Conservation (phyloP, 805 yeast genomes). For the Metschnikowia picachoensis region DNA sequence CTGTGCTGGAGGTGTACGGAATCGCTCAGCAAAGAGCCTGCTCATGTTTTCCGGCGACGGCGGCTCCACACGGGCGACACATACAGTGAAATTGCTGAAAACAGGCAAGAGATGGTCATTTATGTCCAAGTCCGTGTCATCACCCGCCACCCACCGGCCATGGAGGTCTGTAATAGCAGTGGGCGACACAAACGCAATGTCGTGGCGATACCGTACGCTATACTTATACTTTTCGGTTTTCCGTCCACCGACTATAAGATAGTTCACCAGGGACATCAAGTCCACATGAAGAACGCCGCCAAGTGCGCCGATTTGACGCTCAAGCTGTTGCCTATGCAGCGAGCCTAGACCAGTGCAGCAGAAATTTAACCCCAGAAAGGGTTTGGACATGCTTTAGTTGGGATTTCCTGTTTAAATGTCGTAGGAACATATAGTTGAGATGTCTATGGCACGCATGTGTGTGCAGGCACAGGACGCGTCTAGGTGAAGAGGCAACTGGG, state of each 20-base stretch:
- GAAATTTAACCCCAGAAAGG: slow-evolving; percentile 47
- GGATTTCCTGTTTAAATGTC: background rate
- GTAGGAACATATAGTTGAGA: too few species aligned
- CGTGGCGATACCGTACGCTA: slow-evolving; percentile 48
- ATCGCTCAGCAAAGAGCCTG: slow-evolving; percentile 19
- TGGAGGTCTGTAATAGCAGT: slow-evolving; percentile 43
- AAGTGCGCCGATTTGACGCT: slow-evolving; percentile 44
- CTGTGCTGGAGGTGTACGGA: slow-evolving; percentile 19
- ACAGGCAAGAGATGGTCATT: slow-evolving; percentile 33
- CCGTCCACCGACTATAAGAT: slow-evolving; percentile 56
- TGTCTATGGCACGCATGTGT: too few species aligned
- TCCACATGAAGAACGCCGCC: slow-evolving; percentile 60
- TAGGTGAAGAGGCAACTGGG: too few species aligned
- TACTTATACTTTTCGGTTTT: slow-evolving; percentile 54
- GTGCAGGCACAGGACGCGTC: too few species aligned
- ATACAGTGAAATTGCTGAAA: slow-evolving; percentile 43
- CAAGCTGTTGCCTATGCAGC: slow-evolving; percentile 39
- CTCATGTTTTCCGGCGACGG: slow-evolving; percentile 12
- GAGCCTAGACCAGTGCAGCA: slow-evolving; percentile 54
- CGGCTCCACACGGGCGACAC: slow-evolving; percentile 39
- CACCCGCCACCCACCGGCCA: slow-evolving; percentile 52
- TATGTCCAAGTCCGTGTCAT: slow-evolving; percentile 30
- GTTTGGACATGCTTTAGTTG: slow-evolving; percentile 20
- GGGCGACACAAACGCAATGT: slow-evolving; percentile 53
- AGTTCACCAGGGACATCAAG: slow-evolving; percentile 57